phyloP scores from a whole-genome alignment of 495 filamentous ascomycete genomes.

The Aspergillus carlsbadensis region DNA sequence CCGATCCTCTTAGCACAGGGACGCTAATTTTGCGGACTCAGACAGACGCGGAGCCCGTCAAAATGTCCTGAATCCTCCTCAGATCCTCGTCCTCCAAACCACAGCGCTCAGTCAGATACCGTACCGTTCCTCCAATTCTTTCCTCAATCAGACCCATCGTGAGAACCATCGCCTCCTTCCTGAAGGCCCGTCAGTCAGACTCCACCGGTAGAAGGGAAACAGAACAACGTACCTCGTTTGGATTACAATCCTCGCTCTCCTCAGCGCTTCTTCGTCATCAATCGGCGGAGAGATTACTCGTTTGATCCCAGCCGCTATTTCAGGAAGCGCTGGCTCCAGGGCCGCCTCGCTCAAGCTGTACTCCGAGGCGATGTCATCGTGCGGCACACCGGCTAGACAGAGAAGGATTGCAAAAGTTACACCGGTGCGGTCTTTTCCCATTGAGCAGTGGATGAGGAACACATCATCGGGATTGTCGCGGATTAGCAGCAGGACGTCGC shows the following conservation, averaged over 20 bases:
- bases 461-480: background rate
- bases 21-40: too few relatives aligned
- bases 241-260: background rate
- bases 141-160: slow-evolving; percentile 1
- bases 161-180: background rate
- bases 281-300: background rate
- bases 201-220: too few relatives aligned
- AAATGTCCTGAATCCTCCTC: background rate
- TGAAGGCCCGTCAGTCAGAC: background rate
- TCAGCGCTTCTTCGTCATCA: background rate
- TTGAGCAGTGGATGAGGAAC: slow-evolving; percentile 1
- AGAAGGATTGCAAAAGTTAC: slow-evolving; percentile 1
- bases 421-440: slow-evolving; percentile 12
- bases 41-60: background rate
- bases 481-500: background rate
- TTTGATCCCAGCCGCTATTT: background rate
- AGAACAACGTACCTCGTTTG: background rate
- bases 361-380: background rate
- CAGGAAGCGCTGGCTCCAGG: background rate
- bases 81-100: background rate
- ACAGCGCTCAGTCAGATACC: background rate
- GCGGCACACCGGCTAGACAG: background rate
- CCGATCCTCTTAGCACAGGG: too few relatives aligned
- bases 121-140: background rate
- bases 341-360: background rate